Evolutionary conservation across 148 eudicot genomes (phyloP).

Genomic region (Selenicereus undatus): DNA sequence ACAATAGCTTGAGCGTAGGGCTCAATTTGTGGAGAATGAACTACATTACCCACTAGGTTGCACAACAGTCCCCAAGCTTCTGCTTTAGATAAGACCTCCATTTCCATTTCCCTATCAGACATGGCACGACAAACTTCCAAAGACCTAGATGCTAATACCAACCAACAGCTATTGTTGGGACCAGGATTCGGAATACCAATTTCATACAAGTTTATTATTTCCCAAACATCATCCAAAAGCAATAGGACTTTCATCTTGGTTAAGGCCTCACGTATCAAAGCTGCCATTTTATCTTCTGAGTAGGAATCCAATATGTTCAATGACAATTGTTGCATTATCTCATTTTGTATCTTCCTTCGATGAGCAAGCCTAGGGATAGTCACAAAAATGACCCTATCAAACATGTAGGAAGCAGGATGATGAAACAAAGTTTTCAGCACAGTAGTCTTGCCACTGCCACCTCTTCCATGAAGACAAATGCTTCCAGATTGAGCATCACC

Average conservation of each 20-base stretch:
- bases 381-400: conserved; percentile 18
- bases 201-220: conserved; percentile 23
- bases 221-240: conserved; percentile 29
- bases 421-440: conserved; percentile 16
- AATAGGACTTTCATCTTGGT: conserved; percentile 3
- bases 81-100: conserved; percentile 16
- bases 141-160: conserved; percentile 18
- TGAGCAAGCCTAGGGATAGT: conserved; percentile 19
- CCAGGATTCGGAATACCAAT: conserved; percentile 17
- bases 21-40: conserved; percentile 19
- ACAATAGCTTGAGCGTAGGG: conserved; percentile 23
- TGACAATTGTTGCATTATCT: conserved; percentile 21
- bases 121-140: conserved; percentile 1
- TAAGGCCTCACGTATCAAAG: background rate
- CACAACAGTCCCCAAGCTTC: conserved; percentile 24
- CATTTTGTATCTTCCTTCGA: conserved; percentile 14
- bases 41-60: conserved; percentile 8
- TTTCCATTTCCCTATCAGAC: conserved; percentile 6
- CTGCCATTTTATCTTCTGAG: conserved; percentile 12
- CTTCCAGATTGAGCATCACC: conserved; percentile 11
- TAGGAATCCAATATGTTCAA: conserved; percentile 5
- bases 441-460: conserved; percentile 28
- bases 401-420: conserved; percentile 11
- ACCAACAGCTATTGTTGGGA: conserved; percentile 6
- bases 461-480: conserved; percentile 22